A percentile compares a stretch with the other conserved stretches of the same genome.
phyloP scores from a whole-genome alignment of 1,139 yeast genomes.

The Candida sp. region DNA sequence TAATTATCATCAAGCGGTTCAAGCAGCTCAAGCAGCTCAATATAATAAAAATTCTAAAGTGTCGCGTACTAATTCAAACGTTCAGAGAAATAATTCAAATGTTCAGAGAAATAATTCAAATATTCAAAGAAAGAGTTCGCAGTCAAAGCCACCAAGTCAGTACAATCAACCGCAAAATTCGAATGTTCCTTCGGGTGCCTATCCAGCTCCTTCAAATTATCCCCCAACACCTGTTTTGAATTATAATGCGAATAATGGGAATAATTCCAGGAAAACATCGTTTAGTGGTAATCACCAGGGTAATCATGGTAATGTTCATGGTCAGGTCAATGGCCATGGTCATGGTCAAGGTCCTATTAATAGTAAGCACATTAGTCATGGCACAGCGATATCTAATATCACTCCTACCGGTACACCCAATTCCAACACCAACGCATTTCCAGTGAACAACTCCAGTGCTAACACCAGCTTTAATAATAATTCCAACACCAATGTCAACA shows the following conservation, averaged over 20 bases:
- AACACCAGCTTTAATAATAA: too few species aligned
- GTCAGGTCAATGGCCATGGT: not conserved
- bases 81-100: not conserved
- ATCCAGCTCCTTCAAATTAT: not conserved
- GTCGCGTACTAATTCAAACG: not conserved
- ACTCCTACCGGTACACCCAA: slow-evolving; percentile 1
- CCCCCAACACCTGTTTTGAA: not conserved
- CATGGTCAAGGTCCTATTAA: not conserved
- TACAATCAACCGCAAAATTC: not conserved
- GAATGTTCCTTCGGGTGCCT: not conserved
- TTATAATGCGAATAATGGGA: not conserved
- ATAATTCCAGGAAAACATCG: not conserved
- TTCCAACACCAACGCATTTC: slow-evolving; percentile 1
- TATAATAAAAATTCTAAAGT: not conserved
- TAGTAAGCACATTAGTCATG: not conserved
- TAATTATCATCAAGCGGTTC: slow-evolving; percentile 16
- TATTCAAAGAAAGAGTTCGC: not conserved
- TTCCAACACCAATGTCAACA: too few species aligned
- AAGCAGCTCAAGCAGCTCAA: slow-evolving; percentile 7
- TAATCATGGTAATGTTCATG: not conserved
- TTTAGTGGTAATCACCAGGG: not conserved
- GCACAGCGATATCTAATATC: not conserved
- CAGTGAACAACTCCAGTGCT: not conserved
- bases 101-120: not conserved
- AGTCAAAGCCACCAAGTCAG: not conserved